Evolutionary conservation across 2,329 filamentous ascomycete species (phyloP).

Genomic region (Cryphonectria carpinicola): DNA sequence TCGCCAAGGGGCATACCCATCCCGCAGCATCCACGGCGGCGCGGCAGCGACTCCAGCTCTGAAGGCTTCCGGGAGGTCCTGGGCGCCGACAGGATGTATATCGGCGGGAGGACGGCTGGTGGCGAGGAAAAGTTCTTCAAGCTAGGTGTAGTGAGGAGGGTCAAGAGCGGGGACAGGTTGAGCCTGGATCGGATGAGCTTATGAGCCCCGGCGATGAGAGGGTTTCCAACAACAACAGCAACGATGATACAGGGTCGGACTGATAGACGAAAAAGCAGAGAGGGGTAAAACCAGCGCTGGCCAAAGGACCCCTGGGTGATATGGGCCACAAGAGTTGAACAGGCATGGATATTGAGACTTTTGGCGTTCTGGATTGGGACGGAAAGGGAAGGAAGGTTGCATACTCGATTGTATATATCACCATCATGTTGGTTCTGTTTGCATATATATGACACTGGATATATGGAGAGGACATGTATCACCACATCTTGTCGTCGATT

Average conservation of each 20-base stretch:
- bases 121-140: conserved; percentile 86
- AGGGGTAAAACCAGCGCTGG: not conserved
- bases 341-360: not conserved
- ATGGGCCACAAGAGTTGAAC: not conserved
- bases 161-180: conserved; percentile 73
- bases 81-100: conserved; percentile 80
- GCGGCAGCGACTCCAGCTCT: conserved; percentile 75
- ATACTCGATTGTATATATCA: not conserved
- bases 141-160: conserved; percentile 73
- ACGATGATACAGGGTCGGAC: not conserved
- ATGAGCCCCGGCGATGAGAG: conserved; percentile 46
- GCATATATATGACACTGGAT: not conserved
- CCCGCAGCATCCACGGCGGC: conserved; percentile 48
- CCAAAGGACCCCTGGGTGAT: not conserved
- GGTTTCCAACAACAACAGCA: too few species aligned
- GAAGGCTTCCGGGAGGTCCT: conserved; percentile 76
- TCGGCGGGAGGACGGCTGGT: conserved; percentile 73
- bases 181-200: conserved; percentile 77
- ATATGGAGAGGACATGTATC: not conserved
- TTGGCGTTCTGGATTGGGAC: conserved; percentile 19
- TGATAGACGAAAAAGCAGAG: not conserved
- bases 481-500: not conserved
- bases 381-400: conserved; percentile 6
- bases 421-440: not conserved
- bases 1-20: conserved; percentile 44